Conservation (phyloP, 441 rosid genomes). For the Adansonia grandidieri region DNA sequence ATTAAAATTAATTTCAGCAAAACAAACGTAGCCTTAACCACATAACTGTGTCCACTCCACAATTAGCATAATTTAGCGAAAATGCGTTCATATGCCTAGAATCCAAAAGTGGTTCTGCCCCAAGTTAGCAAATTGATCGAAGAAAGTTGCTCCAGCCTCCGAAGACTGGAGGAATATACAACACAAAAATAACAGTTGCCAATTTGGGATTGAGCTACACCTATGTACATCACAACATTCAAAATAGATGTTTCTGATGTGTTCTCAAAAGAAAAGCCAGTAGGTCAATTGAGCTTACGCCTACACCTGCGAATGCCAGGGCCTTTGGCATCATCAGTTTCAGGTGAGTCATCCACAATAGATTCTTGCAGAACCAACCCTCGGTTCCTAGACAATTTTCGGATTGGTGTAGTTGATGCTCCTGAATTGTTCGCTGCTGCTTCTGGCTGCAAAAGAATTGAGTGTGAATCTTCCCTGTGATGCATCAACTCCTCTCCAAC, state of each 20-base stretch:
- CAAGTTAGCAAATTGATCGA: neutral
- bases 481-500: conserved; percentile 58
- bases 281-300: conserved; percentile 43
- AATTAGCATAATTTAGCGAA: neutral
- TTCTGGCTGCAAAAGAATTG: conserved; percentile 23
- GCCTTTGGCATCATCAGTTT: conserved; percentile 30
- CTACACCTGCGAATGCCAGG: conserved; percentile 38
- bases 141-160: too few relatives aligned
- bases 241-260: neutral
- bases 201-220: neutral
- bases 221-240: conserved; percentile 11
- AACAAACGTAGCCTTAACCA: neutral
- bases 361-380: conserved; percentile 52
- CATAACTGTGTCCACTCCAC: neutral
- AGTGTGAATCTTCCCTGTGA: conserved; percentile 34
- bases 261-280: neutral
- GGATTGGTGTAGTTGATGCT: conserved; percentile 42
- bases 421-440: conserved; percentile 30
- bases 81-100: neutral
- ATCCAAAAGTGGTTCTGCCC: neutral
- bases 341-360: conserved; percentile 49
- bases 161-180: neutral
- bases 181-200: neutral
- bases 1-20: too few relatives aligned
- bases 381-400: conserved; percentile 50